These are phyloP conservation scores for Lyophyllum decastes DNA, from an alignment of 768 basidiomycete genomes.

Conservation along the genomic window DNA sequence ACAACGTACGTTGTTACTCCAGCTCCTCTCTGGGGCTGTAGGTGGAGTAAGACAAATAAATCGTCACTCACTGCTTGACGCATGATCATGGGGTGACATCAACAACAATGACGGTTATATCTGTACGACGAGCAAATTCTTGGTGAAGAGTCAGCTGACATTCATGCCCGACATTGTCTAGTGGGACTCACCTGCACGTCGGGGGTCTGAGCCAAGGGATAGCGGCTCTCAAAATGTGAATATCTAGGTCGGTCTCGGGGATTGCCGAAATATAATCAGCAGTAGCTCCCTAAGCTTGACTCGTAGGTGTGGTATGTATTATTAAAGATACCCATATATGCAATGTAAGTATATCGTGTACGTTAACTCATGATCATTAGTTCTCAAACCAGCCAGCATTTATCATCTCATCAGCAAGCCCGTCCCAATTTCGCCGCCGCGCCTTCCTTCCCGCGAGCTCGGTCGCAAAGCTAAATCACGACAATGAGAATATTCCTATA, in stretches of 20 bases:
- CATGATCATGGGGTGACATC: background rate
- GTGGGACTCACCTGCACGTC: background rate
- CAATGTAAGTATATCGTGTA: background rate
- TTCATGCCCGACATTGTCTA: background rate
- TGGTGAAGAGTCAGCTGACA: too few relatives aligned
- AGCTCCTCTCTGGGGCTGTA: background rate
- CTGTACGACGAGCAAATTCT: background rate
- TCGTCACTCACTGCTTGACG: background rate
- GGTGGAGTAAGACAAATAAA: background rate
- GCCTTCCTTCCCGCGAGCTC: conserved; percentile 81
- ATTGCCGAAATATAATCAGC: background rate
- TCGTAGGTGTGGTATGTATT: background rate
- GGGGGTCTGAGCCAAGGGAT: background rate
- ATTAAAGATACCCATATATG: background rate
- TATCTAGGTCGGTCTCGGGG: background rate
- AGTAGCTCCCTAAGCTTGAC: too few relatives aligned
- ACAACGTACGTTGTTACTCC: background rate
- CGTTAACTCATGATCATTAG: conserved; percentile 9
- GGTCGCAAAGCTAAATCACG: conserved; percentile 67
- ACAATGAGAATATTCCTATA: background rate
- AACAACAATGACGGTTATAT: background rate
- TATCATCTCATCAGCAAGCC: conserved; percentile 73
- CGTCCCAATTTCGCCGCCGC: conserved; percentile 60
- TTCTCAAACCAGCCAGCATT: conserved; percentile 75
- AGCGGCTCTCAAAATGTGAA: background rate